These are phyloP conservation scores for Globisporangium apiculatum DNA, from an alignment of 352 stramenopile genomes.

Conservation along the genomic window DNA sequence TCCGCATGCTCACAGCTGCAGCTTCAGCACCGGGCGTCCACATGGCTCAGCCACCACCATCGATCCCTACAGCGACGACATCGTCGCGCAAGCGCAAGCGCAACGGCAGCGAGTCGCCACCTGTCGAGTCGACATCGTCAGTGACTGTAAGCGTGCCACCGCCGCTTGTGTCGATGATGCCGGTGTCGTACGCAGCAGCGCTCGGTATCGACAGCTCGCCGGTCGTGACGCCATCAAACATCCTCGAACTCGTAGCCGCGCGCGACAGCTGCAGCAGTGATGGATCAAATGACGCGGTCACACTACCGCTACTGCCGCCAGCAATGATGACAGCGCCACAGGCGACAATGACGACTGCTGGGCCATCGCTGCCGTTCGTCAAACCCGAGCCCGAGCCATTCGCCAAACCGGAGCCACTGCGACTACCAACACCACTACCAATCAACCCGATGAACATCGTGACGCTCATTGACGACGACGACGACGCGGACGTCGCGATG, in stretches of 20 bases:
- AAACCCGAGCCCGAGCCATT: conserved; percentile 9
- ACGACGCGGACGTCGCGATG: conserved; percentile 26
- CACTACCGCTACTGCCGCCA: neutral
- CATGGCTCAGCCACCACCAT: neutral
- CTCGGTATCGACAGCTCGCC: conserved; percentile 11
- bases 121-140: conserved; percentile 5
- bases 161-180: conserved; percentile 11
- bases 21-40: neutral
- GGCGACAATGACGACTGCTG: neutral
- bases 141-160: conserved; percentile 8
- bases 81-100: conserved; percentile 3
- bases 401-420: neutral
- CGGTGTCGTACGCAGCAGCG: conserved; percentile 11
- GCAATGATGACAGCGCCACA: neutral
- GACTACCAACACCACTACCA: no score
- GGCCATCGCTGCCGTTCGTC: neutral
- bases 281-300: neutral
- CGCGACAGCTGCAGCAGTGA: neutral
- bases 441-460: conserved; percentile 13
- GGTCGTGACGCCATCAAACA: conserved; percentile 12
- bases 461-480: conserved; percentile 35
- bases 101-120: conserved; percentile 9
- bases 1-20: conserved; percentile 24
- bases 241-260: conserved; percentile 9
- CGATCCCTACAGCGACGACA: neutral